Base-by-base conservation (phyloP, 331 rosid species). In the Telfairia occidentalis region DNA sequence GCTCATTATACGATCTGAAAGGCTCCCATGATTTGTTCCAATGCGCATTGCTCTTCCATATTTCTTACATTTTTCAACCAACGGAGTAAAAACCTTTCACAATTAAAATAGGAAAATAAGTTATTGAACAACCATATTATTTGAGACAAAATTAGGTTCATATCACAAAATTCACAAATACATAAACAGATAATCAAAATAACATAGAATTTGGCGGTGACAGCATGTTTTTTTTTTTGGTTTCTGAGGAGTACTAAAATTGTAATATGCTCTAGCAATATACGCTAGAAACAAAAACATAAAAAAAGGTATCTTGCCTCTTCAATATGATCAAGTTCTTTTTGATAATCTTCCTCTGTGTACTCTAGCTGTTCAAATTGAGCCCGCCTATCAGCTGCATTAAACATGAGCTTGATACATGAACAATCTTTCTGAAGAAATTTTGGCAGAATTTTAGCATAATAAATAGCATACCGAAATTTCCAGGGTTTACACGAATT, bases 401-500 rank as follows among this genome's bases (percentile, higher is more conserved):
- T 63, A 79, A 81, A 76, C 73, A 75, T 70, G 76, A 71, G 79
- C 54, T 28, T 54, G 81, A 45, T 81, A 77, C 54, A 72, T 74
- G 5, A 48, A 50, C 48, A 76, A 48, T 30, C 18, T n/a, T 76
- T 32, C 60, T 59, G 19, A 30, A 29, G 29, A 32, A 76, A 30
- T 9, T 45, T 23, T 65, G 54, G 40, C 5, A 24, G 54, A 45
- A 66, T 79, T 11, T 52, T 67, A 35, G 26, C 69, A 77, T 35
- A 15, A 69, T 1, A 72, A 78, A 55, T 43, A 35, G 73, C 78
- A 12, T 85, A 95, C 99, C 99, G 28, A 95, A 95, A 82, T 95
- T 95, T 84, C 99, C 99, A 66, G 99, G 99, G 90, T 95, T 95
- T 85, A 95, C 99, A 81, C 99, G 99, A 78, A 95, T 95, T 89